Evolutionary conservation across 2,329 filamentous ascomycete species (phyloP).

Genomic region (Diaporthe velutina): DNA sequence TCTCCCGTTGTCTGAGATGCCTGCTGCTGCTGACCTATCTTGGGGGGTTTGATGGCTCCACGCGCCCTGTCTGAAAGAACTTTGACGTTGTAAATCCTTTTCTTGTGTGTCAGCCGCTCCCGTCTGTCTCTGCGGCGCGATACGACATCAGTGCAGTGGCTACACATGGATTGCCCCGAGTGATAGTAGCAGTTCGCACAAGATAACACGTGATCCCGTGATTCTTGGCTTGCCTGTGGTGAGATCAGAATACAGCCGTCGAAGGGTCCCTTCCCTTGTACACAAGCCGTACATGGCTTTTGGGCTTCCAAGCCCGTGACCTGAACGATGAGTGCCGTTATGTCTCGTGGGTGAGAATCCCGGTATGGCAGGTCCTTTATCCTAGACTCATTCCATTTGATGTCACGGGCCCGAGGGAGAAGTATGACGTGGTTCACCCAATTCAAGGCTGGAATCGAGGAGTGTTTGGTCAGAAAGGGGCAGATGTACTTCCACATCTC

Average conservation of each 20-base stretch:
- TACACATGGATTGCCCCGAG: constrained; percentile 35
- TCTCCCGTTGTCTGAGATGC: background rate
- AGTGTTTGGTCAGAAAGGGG: constrained; percentile 42
- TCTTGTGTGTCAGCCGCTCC: constrained; percentile 14
- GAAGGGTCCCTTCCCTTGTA: constrained; percentile 45
- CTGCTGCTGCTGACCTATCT: background rate
- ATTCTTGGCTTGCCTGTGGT: constrained; percentile 26
- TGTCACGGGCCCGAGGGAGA: constrained; percentile 45
- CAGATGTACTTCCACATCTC: constrained; percentile 47
- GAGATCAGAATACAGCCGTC: constrained; percentile 45
- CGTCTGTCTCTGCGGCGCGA: constrained; percentile 6
- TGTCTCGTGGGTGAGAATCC: constrained; percentile 45
- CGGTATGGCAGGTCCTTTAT: constrained; percentile 39
- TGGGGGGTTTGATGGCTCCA: background rate
- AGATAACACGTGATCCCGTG: constrained; percentile 20
- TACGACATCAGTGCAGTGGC: constrained; percentile 3
- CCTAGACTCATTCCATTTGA: constrained; percentile 47
- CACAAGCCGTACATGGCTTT: constrained; percentile 45
- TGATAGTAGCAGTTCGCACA: constrained; percentile 40
- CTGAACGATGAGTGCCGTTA: constrained; percentile 48
- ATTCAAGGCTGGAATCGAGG: constrained; percentile 37
- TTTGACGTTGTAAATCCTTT: constrained; percentile 33
- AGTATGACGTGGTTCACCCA: constrained; percentile 44
- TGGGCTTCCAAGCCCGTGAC: constrained; percentile 47
- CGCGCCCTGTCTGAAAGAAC: constrained; percentile 30